A percentile compares a stretch with the other conserved stretches of the same genome.
Conservation (phyloP, 768 basidiomycete species). For the Myochromella boudieri region DNA sequence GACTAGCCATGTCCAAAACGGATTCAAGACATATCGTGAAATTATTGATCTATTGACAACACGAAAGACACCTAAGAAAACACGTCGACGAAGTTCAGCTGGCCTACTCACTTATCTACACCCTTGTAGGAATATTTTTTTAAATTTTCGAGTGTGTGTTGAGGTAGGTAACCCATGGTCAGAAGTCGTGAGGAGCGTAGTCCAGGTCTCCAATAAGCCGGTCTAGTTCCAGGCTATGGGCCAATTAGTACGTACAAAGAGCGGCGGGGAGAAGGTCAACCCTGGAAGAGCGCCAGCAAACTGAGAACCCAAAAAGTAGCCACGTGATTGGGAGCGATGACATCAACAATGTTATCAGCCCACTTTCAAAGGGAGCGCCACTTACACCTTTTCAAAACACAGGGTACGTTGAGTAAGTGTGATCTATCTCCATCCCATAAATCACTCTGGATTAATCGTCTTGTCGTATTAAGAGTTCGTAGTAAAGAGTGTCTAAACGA, state of each 20-base stretch:
- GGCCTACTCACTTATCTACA: constrained; percentile 66
- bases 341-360: neutral
- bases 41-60: constrained; percentile 60
- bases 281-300: neutral
- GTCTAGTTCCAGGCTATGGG: constrained; percentile 3
- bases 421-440: too few relatives aligned
- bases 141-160: constrained; percentile 68
- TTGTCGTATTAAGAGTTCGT: constrained; percentile 3
- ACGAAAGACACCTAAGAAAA: constrained; percentile 10
- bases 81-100: neutral
- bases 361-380: neutral
- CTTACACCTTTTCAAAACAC: too few relatives aligned
- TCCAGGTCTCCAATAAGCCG: constrained; percentile 1
- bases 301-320: neutral
- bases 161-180: constrained; percentile 65
- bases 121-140: constrained; percentile 79
- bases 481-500: constrained; percentile 6
- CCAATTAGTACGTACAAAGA: constrained; percentile 9
- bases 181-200: constrained; percentile 5
- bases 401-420: too few relatives aligned
- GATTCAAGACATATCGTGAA: constrained; percentile 74
- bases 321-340: constrained; percentile 5
- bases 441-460: constrained; percentile 1
- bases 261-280: neutral
- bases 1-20: constrained; percentile 92